Evolutionary conservation across 2,329 filamentous ascomycete genomes (phyloP), one percentile per base, ranked within the genome.

Genomic region (Colletotrichum noveboracense): DNA sequence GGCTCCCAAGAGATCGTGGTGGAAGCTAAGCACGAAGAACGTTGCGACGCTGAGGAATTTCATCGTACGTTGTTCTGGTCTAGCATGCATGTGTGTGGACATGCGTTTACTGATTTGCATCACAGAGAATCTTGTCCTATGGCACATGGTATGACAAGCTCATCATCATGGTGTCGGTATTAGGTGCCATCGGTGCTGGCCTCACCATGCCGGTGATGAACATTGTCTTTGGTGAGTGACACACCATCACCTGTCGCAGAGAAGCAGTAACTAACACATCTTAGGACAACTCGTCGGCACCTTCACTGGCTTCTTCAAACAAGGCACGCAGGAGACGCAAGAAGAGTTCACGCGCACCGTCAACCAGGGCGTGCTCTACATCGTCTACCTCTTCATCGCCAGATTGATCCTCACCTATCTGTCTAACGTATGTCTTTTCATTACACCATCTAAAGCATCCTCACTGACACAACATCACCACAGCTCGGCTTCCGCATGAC

Each of bases 401-500:
- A 81, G 81, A 16, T 80, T 85, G 21, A 71, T 80, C 18, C 72
- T 84, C 14, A 81, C 80, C 8, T 85, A 85, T 55, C 76, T 80
- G 34, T 82, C 82, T 60, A 82, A 79, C 26, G 79, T 81, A 82
- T 70, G 82, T 43, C 78, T 28, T 8, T 8, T 28, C 28, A 28
- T 28, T 28, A 28, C 28, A 28, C 28, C 28, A 8, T 8, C 28
- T 28, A 28, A 28, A 28, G 28, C 28, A 28, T 2, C 2, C 28
- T 28, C 28, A 30, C 28, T 30, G 28, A 30, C 28, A 30, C 28
- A 78, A 5, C 6, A 21, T 1, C 38, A 30, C 16, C 13, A 21
- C 36, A 86, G 84, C 85, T 88, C 75, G 85, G 84, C 52, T 87
- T 90, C 72, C 86, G 89, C 2, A 86, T 88, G 66, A 87, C 85